Evolutionary conservation across 2,329 filamentous ascomycete genomes (phyloP), one percentile per base, ranked within the genome.

Genomic region (Calonectria pteridis): DNA sequence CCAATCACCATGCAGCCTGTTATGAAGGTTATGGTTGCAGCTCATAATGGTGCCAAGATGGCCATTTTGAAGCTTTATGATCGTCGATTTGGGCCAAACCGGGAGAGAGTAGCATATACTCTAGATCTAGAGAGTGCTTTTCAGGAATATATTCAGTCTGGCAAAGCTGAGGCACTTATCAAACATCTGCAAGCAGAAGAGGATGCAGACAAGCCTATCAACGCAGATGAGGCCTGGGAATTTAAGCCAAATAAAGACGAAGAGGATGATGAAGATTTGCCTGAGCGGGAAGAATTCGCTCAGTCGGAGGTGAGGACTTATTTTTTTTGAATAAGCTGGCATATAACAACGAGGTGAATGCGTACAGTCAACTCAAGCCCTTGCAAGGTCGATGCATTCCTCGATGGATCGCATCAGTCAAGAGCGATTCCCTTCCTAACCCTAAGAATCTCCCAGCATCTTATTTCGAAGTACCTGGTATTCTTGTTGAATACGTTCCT

Each of bases 371-470:
- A 53, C 50, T 53, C 28, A 29, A 53, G 14, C 50, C 58, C 23
- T 37, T 70, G 6, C 68, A 70, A 46, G 58, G 68, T 28, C 58
- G 5, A 20, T 43, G 10, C 11, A 33, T 65, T 50, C 58, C 68
- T 26, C 40, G n/a, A 33, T 70, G 63, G 31, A 29, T 58, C 33
- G 10, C 33, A 23, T 53, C 68, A 26, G 59, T 58, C 35, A 67
- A 26, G n/a, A 20, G 20, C 13, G 13, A 46, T n/a, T 33, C n/a
- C 13, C 33, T 40, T 23, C 49, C 50, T 28, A 40, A 23, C 13
- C 65, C 65, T 4, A 7, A 23, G 3, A 33, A 50, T 31, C 50
- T 67, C 6, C n/a, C 50, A 55, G 26, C 23, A 20, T 31, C 2
- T 16, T 65, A 40, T 35, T 70, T 65, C 11, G 14, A 65, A 20